These are phyloP conservation scores for Arabis hirsuta DNA, from an alignment of 345 rosid genomes.

Conservation along the genomic window DNA sequence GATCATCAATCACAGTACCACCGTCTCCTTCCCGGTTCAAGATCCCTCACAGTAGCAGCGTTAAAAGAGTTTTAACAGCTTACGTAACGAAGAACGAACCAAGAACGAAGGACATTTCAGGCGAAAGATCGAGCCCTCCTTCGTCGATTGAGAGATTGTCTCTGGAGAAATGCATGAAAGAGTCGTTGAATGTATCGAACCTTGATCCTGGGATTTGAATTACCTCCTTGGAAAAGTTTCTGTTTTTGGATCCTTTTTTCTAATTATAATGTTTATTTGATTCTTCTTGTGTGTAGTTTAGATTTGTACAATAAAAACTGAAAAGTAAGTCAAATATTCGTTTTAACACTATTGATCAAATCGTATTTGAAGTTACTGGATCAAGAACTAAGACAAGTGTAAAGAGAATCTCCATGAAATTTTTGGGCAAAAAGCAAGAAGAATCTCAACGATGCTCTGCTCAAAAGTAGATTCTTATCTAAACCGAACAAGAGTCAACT, in stretches of 20 bases:
- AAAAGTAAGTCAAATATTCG: slow-evolving; percentile 16
- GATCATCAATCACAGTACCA: slow-evolving; percentile 54
- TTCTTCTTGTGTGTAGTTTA: slow-evolving; percentile 36
- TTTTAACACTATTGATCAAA: neutral
- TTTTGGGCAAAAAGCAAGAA: neutral
- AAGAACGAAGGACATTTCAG: slow-evolving; percentile 48
- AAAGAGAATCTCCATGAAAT: slow-evolving; percentile 7
- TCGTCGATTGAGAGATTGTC: slow-evolving; percentile 47
- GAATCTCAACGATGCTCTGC: slow-evolving; percentile 18
- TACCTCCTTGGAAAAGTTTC: slow-evolving; percentile 1
- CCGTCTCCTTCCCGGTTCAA: slow-evolving; percentile 48
- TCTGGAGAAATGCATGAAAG: slow-evolving; percentile 43
- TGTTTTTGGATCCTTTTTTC: neutral
- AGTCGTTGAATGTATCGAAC: slow-evolving; percentile 41
- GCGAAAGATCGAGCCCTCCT: slow-evolving; percentile 31
- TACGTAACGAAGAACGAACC: slow-evolving; percentile 55
- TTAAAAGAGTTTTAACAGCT: slow-evolving; percentile 77
- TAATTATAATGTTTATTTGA: neutral
- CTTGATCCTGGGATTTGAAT: slow-evolving; percentile 47
- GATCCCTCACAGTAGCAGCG: slow-evolving; percentile 57
- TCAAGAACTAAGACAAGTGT: slow-evolving; percentile 25
- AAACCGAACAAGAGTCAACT: neutral
- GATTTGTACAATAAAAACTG: slow-evolving; percentile 31
- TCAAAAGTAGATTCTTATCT: slow-evolving; percentile 28
- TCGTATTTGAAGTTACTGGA: neutral